These are phyloP conservation scores for Lagerstroemia speciosa DNA, from an alignment of 345 rosid species.

Conservation along the genomic window DNA sequence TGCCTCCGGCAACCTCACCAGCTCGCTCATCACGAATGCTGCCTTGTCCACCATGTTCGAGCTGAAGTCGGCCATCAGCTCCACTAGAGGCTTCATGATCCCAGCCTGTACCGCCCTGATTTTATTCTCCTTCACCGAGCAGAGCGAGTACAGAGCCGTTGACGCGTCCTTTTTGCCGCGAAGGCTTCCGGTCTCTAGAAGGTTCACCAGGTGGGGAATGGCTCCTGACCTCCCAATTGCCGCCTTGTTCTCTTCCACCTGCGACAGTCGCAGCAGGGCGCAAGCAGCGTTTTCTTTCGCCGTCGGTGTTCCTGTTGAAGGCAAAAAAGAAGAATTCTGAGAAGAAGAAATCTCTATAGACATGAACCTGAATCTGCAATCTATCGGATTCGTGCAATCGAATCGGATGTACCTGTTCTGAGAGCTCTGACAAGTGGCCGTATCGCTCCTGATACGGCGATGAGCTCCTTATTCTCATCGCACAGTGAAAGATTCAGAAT, in stretches of 20 bases:
- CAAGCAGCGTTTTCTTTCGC: slow-evolving; percentile 90
- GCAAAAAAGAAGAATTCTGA: neutral
- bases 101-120: slow-evolving; percentile 66
- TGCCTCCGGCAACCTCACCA: slow-evolving; percentile 57
- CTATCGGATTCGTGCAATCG: neutral
- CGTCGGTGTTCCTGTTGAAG: slow-evolving; percentile 48
- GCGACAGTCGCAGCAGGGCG: slow-evolving; percentile 85
- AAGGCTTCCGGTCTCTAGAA: slow-evolving; percentile 55
- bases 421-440: slow-evolving; percentile 74
- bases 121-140: slow-evolving; percentile 79
- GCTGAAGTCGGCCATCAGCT: slow-evolving; percentile 86
- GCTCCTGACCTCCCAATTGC: slow-evolving; percentile 95
- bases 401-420: slow-evolving; percentile 18
- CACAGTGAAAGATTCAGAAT: slow-evolving; percentile 79
- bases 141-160: slow-evolving; percentile 75
- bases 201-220: slow-evolving; percentile 55
- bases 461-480: slow-evolving; percentile 76
- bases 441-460: slow-evolving; percentile 74
- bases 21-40: slow-evolving; percentile 52
- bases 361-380: neutral
- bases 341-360: neutral
- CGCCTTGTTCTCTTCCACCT: slow-evolving; percentile 65
- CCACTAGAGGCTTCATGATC: slow-evolving; percentile 77
- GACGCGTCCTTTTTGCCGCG: slow-evolving; percentile 94
- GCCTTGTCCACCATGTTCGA: slow-evolving; percentile 97